Base-by-base conservation (phyloP, 106 monocot genomes). In the Amphibolis antarctica region DNA sequence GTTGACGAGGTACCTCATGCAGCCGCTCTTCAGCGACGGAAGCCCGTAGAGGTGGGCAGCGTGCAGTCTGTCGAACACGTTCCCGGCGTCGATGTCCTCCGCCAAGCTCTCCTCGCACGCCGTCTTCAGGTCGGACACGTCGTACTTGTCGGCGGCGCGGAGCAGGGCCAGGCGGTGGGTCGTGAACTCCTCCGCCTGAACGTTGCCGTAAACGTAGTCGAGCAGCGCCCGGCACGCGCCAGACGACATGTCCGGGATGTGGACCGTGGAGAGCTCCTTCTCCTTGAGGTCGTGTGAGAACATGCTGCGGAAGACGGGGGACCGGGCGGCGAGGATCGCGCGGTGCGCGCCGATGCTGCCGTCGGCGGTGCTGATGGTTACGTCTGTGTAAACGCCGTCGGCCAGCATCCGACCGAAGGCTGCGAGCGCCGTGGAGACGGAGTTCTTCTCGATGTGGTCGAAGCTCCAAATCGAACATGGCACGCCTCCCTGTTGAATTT, bases 241-340 rank as follows among this genome's bases (percentile, higher is more conserved):
- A 12, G 79, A 58, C 22, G 89, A 84, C 90, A 98, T 98, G 62
- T 98, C 96, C 3, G 87, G 69, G 53, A 98, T 90, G 54, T 90
- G 64, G 7, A 98, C 78, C 0, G 69, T 64, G n/a, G 90, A 90
- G 44, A 80, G 86, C 54, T 81, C 78, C 28, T 82, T 90, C 71
- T 98, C 96, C 59, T 69, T 77, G 64, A 98, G 84, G 56, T 86
- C 54, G 76, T 87, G 89, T 4, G 96, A 85, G 80, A 98, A 98
- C 96, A 98, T 98, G 80, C 80, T 74, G 10, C 63, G 65, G 72
- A 91, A 98, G 65, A 91, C 90, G 0, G 90, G 85, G 28, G 90
- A 91, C 10, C 82, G 65, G 10, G 84, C 30, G 1, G 96, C 78
- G 0, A 98, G 87, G 22, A 98, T 60, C 0, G 96, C 90, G 10